Percentiles rank a stretch among this genome's conserved stretches.
These are phyloP conservation scores for Clavariopsis aquatica DNA, from an alignment of 495 filamentous ascomycete genomes.

Conservation along the genomic window DNA sequence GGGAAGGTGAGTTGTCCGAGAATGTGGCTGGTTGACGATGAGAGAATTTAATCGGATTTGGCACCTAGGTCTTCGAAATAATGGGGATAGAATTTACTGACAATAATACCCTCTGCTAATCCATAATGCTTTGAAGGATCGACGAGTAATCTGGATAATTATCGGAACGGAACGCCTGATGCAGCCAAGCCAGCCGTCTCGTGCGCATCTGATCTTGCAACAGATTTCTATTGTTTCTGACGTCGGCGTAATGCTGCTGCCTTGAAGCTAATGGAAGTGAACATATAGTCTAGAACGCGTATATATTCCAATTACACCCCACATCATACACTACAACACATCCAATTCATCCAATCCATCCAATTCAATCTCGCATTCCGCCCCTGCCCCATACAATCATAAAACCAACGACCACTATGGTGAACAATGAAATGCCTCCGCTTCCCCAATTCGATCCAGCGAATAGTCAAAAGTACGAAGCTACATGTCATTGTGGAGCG, in stretches of 20 bases:
- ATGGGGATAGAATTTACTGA: neutral
- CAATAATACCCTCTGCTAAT: no score
- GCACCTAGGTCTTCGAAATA: neutral
- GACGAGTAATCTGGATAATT: neutral
- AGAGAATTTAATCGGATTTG: neutral
- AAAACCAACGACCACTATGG: conserved; percentile 9
- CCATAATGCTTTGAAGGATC: neutral
- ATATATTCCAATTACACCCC: neutral
- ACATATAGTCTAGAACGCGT: neutral
- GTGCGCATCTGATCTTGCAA: neutral
- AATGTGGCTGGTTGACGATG: neutral
- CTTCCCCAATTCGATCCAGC: conserved; percentile 11
- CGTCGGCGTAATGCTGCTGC: neutral
- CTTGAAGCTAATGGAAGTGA: neutral
- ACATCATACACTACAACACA: neutral
- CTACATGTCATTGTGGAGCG: conserved; percentile 43
- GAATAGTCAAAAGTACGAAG: conserved; percentile 26
- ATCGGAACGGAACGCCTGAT: neutral
- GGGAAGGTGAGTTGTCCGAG: neutral
- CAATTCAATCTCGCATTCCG: no score
- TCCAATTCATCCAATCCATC: no score
- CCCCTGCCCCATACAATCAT: no score
- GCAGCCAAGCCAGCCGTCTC: conserved; percentile 1
- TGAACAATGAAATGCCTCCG: neutral
- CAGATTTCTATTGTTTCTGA: neutral